phyloP scores from a whole-genome alignment of 352 stramenopile species.

The Globisporangium solare region DNA sequence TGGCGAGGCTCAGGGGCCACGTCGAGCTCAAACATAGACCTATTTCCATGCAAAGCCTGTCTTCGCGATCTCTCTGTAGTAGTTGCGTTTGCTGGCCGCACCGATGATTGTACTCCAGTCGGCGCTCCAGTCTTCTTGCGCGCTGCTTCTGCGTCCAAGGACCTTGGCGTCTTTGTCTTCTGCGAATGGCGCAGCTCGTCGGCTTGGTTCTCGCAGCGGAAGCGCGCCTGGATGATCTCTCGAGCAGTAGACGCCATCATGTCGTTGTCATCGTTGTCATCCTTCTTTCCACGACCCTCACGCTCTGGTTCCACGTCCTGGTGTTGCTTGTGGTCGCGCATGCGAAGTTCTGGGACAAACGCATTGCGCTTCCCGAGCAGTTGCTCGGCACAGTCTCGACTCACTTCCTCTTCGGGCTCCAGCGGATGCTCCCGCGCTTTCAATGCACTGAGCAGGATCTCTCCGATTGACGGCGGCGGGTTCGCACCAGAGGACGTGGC shows the following conservation, averaged over 20 bases:
- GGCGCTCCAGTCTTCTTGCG: not conserved
- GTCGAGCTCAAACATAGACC: not conserved
- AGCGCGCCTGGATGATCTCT: constrained; percentile 42
- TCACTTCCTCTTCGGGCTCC: constrained; percentile 26
- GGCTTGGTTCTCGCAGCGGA: constrained; percentile 39
- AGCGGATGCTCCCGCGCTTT: constrained; percentile 12
- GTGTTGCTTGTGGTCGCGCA: not conserved
- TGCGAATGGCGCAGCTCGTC: constrained; percentile 23
- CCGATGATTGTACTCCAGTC: no score
- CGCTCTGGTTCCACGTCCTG: not conserved
- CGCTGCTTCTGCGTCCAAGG: not conserved
- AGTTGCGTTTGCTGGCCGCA: not conserved
- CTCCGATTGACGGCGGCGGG: constrained; percentile 25
- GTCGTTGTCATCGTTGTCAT: constrained; percentile 1
- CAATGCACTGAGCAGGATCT: constrained; percentile 35
- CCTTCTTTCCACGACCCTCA: not conserved
- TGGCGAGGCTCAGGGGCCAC: not conserved
- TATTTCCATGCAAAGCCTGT: not conserved
- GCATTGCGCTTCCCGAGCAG: constrained; percentile 56
- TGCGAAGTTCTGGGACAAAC: constrained; percentile 29
- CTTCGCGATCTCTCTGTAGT: not conserved
- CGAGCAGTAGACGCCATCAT: constrained; percentile 20
- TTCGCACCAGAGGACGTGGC: no score
- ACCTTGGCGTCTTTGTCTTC: not conserved
- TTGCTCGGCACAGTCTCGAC: constrained; percentile 39